Evolutionary conservation across 371 early-diverging fungal genomes (phyloP).

Genomic region (Parasitella parasitica): DNA sequence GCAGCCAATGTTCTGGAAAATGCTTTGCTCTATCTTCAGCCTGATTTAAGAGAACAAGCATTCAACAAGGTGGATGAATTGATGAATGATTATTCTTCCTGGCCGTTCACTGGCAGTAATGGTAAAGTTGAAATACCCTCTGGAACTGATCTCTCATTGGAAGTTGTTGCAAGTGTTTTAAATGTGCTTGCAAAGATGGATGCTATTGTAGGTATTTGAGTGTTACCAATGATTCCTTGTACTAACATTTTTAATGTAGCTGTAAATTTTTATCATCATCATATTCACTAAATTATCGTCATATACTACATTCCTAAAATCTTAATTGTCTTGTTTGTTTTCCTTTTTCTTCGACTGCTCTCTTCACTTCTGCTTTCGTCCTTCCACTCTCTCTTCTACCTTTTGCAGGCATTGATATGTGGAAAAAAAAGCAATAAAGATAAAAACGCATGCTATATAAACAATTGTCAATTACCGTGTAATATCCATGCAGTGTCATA

Average conservation of each 20-base stretch:
- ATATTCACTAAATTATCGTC: not conserved
- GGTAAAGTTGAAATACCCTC: conserved; percentile 55
- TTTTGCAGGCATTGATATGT: no score
- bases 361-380: not conserved
- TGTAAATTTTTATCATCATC: not conserved
- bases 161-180: conserved; percentile 76
- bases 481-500: no score
- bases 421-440: no score
- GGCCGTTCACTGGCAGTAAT: conserved; percentile 71
- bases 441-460: no score
- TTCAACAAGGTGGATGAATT: conserved; percentile 87
- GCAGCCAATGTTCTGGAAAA: conserved; percentile 96
- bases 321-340: not conserved
- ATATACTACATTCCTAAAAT: not conserved
- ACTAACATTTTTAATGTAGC: not conserved
- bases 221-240: not conserved
- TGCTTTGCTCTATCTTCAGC: conserved; percentile 81
- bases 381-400: no score
- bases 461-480: no score
- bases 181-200: conserved; percentile 90
- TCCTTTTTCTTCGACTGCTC: not conserved
- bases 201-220: conserved; percentile 65
- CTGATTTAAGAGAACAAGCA: conserved; percentile 85
- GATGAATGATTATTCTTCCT: conserved; percentile 80
- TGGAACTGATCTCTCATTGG: conserved; percentile 62